Evolutionary conservation across 164 flowering plant genomes (phyloP).

Genomic region (Brasenia schreberi): DNA sequence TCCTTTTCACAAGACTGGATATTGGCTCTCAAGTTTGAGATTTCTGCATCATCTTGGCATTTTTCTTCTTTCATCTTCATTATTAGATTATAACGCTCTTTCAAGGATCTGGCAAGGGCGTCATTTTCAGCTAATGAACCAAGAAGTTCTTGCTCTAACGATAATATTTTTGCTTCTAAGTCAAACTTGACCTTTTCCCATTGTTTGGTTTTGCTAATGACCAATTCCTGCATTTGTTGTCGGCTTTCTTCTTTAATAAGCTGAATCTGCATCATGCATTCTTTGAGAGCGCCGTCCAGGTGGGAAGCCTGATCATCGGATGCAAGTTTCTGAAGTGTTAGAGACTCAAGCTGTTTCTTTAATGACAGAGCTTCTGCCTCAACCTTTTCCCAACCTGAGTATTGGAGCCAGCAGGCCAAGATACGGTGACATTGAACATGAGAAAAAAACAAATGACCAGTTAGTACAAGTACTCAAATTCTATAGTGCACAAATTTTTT

Average conservation of each 20-base stretch:
- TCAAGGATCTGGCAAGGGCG: not conserved
- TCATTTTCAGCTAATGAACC: constrained; percentile 11
- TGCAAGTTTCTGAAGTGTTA: constrained; percentile 17
- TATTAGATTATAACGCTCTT: constrained; percentile 12
- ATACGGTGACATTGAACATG: too few species aligned
- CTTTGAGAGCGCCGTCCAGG: constrained; percentile 56
- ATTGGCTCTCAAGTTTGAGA: constrained; percentile 57
- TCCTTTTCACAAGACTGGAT: constrained; percentile 77
- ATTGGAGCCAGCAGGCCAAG: too few species aligned
- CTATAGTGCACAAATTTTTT: too few species aligned
- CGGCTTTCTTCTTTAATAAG: constrained; percentile 58
- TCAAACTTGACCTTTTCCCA: constrained; percentile 27
- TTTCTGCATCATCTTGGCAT: constrained; percentile 18
- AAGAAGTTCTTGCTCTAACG: constrained; percentile 31
- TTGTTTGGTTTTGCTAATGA: constrained; percentile 18
- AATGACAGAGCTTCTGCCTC: constrained; percentile 34
- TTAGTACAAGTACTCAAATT: too few species aligned
- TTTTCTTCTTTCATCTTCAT: constrained; percentile 36
- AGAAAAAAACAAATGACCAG: too few species aligned
- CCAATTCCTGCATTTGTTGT: constrained; percentile 42
- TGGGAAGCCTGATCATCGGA: constrained; percentile 36
- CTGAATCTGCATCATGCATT: constrained; percentile 57
- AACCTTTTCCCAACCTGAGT: constrained; percentile 58
- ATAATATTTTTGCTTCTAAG: constrained; percentile 29
- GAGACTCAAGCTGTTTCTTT: constrained; percentile 35